phyloP scores from a whole-genome alignment of 495 filamentous ascomycete species.

The Talaromyces wortmannii region DNA sequence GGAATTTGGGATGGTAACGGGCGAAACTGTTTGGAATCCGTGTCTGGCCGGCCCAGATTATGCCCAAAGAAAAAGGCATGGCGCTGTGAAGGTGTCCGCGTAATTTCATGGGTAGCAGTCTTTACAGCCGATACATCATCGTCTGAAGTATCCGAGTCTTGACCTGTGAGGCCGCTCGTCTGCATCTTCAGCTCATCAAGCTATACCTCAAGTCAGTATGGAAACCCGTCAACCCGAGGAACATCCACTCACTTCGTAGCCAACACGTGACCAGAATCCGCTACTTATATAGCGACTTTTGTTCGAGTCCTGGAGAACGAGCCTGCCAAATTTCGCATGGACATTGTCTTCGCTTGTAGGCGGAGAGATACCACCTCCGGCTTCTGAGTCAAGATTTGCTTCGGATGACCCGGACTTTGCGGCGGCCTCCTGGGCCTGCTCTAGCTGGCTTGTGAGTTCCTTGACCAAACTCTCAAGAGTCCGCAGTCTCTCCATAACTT shows the following conservation, averaged over 20 bases:
- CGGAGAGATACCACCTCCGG: background rate
- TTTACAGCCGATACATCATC: slow-evolving; percentile 23
- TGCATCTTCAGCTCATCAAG: slow-evolving; percentile 36
- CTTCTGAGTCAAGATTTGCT: background rate
- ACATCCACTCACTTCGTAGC: slow-evolving; percentile 38
- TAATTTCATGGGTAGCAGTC: slow-evolving; percentile 24
- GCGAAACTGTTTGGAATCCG: slow-evolving; percentile 34
- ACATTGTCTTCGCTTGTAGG: slow-evolving; percentile 9
- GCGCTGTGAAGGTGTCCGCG: slow-evolving; percentile 38
- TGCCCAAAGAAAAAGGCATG: slow-evolving; percentile 48
- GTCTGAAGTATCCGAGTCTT: slow-evolving; percentile 31
- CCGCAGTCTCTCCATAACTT: slow-evolving; percentile 45
- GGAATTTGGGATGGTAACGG: slow-evolving; percentile 47
- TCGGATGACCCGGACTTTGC: slow-evolving; percentile 6
- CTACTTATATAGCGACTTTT: slow-evolving; percentile 42
- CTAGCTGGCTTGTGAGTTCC: slow-evolving; percentile 45
- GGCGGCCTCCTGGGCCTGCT: slow-evolving; percentile 26
- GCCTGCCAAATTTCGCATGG: slow-evolving; percentile 28
- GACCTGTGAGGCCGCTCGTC: slow-evolving; percentile 16
- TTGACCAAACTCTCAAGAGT: slow-evolving; percentile 49
- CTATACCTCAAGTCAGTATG: slow-evolving; percentile 11
- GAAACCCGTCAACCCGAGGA: background rate
- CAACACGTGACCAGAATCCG: slow-evolving; percentile 47
- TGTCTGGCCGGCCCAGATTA: slow-evolving; percentile 21
- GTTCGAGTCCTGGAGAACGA: slow-evolving; percentile 32